phyloP scores from a whole-genome alignment of 2,329 filamentous ascomycete species.

The Colletotrichum navitas region DNA sequence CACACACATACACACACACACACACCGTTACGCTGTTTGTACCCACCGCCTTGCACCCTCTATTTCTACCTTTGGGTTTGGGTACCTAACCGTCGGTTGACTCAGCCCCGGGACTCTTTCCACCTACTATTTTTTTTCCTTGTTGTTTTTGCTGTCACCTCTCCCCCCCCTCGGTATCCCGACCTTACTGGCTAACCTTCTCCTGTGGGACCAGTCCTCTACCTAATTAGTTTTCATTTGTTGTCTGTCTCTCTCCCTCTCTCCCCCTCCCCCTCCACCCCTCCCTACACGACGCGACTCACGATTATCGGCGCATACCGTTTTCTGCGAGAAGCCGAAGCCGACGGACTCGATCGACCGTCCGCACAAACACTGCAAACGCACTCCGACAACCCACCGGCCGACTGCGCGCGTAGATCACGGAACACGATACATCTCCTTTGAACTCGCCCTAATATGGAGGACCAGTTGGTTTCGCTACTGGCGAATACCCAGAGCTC shows the following conservation, averaged over 20 bases:
- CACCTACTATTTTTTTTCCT: not conserved
- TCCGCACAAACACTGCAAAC: not conserved
- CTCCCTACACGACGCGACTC: not conserved
- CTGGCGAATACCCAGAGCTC: constrained; percentile 87
- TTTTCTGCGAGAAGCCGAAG: constrained; percentile 6
- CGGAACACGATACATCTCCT: constrained; percentile 3
- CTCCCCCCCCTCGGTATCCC: not conserved
- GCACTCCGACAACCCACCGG: constrained; percentile 1
- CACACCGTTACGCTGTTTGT: not conserved
- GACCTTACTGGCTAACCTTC: constrained; percentile 8
- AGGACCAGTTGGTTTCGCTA: constrained; percentile 90
- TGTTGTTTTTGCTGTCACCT: not conserved
- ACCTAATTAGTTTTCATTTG: constrained; percentile 1
- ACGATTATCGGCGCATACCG: constrained; percentile 8
- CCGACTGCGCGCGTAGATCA: not conserved
- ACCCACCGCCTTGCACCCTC: constrained; percentile 18
- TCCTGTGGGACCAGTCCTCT: not conserved
- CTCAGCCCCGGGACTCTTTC: constrained; percentile 11
- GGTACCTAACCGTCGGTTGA: constrained; percentile 11
- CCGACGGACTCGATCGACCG: constrained; percentile 3
- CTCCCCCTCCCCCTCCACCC: not conserved
- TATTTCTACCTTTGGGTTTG: not conserved
- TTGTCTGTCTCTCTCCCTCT: not conserved
- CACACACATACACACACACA: constrained; percentile 5
- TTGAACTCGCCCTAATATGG: constrained; percentile 68